These are phyloP conservation scores for Crithidia bombi DNA, from an alignment of 208 protist genomes.

Conservation along the genomic window DNA sequence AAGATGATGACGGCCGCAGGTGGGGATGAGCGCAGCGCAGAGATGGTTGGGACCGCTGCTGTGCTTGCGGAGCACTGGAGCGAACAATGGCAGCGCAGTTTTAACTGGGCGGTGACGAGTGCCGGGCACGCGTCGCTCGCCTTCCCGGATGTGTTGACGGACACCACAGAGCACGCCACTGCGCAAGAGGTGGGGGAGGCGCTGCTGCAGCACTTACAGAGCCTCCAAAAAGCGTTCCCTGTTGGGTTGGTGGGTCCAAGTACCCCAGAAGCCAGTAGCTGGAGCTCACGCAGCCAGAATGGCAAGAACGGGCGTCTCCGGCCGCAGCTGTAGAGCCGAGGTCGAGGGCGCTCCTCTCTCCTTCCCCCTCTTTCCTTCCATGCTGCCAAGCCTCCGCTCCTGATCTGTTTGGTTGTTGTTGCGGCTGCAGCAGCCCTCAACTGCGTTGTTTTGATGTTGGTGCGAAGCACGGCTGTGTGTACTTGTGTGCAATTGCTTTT, in stretches of 20 bases:
- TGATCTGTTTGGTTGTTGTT: no score
- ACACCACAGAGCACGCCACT: background rate
- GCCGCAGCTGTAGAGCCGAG: no score
- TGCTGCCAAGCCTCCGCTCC: no score
- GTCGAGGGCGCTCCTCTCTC: no score
- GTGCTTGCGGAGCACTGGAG: conserved; percentile 7
- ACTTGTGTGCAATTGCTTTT: no score
- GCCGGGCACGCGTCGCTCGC: conserved; percentile 48
- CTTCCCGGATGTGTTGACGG: conserved; percentile 19
- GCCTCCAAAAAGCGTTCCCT: background rate
- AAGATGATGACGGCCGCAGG: background rate
- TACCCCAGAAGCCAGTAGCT: no score
- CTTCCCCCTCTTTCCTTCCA: no score
- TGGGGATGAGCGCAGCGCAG: background rate
- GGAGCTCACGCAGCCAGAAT: no score
- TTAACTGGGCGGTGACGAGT: conserved; percentile 58
- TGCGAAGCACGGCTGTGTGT: no score
- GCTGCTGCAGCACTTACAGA: conserved; percentile 8
- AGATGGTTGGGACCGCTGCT: background rate
- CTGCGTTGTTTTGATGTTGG: no score
- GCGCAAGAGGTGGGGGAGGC: background rate
- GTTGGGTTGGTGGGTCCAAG: no score
- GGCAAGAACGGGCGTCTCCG: background rate
- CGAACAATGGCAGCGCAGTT: conserved; percentile 48
- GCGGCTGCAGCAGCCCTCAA: no score